A percentile compares a stretch with the other conserved stretches of the same genome.
Evolutionary conservation across 1,139 yeast species (phyloP).

Genomic region (Yamadazyma atlantica): DNA sequence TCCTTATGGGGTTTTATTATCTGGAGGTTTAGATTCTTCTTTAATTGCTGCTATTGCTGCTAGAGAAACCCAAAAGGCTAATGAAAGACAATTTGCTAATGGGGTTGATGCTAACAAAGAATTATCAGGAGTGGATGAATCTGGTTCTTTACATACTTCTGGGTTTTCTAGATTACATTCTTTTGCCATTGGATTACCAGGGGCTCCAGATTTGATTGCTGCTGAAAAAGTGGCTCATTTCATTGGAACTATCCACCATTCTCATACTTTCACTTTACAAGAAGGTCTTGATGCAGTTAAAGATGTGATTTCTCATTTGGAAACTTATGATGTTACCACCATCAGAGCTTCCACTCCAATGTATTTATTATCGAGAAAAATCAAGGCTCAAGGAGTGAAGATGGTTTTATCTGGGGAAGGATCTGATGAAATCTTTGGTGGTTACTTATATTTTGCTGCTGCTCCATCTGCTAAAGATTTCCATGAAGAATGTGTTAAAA

Average conservation of each 20-base stretch:
- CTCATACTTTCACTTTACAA: constrained; percentile 92
- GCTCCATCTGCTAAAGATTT: constrained; percentile 92
- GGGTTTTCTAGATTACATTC: constrained; percentile 92
- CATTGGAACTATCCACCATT: constrained; percentile 96
- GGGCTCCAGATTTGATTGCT: constrained; percentile 96
- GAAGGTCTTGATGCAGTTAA: constrained; percentile 95
- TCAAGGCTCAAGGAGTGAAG: constrained; percentile 99
- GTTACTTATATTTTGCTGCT: constrained; percentile 93
- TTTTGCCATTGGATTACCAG: constrained; percentile 94
- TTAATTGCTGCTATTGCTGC: constrained; percentile 96
- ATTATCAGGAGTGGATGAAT: constrained; percentile 88
- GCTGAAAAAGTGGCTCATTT: constrained; percentile 95
- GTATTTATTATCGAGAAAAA: constrained; percentile 93
- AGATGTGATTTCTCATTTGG: constrained; percentile 93
- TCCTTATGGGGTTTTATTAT: constrained; percentile 93
- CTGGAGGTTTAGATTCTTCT: constrained; percentile 97
- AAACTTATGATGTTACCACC: constrained; percentile 97
- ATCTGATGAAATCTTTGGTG: constrained; percentile 98
- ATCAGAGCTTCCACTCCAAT: constrained; percentile 99
- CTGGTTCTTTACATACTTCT: constrained; percentile 74
- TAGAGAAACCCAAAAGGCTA: constrained; percentile 86
- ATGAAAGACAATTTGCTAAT: constrained; percentile 57
- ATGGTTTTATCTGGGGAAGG: constrained; percentile 99
- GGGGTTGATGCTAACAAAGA: constrained; percentile 56
- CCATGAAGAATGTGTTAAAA: constrained; percentile 91